Conservation (phyloP, 2,329 filamentous ascomycete genomes). For the Colletotrichum sp. region DNA sequence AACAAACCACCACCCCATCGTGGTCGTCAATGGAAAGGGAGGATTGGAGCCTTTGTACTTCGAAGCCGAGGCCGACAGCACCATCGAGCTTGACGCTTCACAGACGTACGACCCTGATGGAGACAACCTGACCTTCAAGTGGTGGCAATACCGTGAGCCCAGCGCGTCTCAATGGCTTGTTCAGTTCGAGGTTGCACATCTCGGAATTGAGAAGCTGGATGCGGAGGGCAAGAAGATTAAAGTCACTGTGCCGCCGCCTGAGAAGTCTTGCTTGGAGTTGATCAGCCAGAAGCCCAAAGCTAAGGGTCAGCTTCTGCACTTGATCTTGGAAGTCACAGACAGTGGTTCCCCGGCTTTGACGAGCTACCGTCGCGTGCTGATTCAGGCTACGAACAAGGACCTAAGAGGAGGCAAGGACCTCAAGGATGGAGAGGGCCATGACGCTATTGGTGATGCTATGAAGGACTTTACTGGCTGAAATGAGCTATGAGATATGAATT, state of each 20-base stretch:
- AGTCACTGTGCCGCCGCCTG: constrained; percentile 25
- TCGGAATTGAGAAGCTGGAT: constrained; percentile 32
- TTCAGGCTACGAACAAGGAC: constrained; percentile 36
- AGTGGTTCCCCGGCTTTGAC: constrained; percentile 47
- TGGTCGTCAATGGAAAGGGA: constrained; percentile 43
- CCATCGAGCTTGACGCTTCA: constrained; percentile 47
- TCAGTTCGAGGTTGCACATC: constrained; percentile 42
- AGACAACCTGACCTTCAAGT: constrained; percentile 48
- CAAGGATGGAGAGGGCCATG: background rate
- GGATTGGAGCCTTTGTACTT: constrained; percentile 42
- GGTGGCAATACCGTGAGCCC: constrained; percentile 53
- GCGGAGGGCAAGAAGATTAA: constrained; percentile 18
- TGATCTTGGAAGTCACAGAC: constrained; percentile 55
- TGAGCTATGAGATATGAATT: background rate
- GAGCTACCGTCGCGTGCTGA: constrained; percentile 51
- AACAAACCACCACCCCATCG: constrained; percentile 52
- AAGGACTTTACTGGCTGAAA: constrained; percentile 5
- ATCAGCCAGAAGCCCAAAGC: background rate
- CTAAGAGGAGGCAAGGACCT: background rate
- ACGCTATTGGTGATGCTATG: constrained; percentile 9
- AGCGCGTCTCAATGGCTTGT: constrained; percentile 44
- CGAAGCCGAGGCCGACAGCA: constrained; percentile 42
- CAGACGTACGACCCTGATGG: constrained; percentile 51
- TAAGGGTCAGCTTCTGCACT: constrained; percentile 48
- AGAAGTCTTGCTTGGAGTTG: constrained; percentile 38